phyloP scores from a whole-genome alignment of 2,329 filamentous ascomycete genomes.

The Pestalotiopsis sp. region DNA sequence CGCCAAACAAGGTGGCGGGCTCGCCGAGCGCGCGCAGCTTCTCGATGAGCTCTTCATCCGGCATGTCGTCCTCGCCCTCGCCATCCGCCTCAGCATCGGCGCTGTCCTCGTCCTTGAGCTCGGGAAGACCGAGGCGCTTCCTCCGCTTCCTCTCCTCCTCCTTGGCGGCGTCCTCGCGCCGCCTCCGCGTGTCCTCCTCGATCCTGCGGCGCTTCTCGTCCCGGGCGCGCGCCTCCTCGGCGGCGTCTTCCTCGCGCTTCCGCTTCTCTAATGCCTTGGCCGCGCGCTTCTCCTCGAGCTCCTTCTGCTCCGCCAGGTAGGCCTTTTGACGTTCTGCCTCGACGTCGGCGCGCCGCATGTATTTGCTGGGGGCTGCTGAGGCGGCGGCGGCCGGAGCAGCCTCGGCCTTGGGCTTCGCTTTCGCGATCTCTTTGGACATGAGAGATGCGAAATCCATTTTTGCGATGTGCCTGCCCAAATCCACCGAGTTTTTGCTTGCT shows the following conservation, averaged over 20 bases:
- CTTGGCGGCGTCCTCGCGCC: conserved; percentile 73
- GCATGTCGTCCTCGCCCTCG: conserved; percentile 61
- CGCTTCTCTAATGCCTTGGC: conserved; percentile 77
- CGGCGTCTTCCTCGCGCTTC: conserved; percentile 85
- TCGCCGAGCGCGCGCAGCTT: conserved; percentile 75
- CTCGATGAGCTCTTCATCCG: conserved; percentile 69
- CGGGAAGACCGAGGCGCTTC: conserved; percentile 79
- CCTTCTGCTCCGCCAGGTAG: conserved; percentile 82
- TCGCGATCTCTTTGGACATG: conserved; percentile 91
- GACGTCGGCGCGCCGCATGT: conserved; percentile 80
- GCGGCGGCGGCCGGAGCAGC: conserved; percentile 15
- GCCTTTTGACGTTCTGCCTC: conserved; percentile 80
- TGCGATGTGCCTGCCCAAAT: conserved; percentile 3
- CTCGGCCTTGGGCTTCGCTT: conserved; percentile 60
- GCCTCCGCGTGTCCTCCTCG: conserved; percentile 75
- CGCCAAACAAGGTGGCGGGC: conserved; percentile 79
- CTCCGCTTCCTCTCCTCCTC: conserved; percentile 74
- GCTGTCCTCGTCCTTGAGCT: conserved; percentile 52
- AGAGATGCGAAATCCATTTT: conserved; percentile 94
- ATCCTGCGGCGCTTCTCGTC: conserved; percentile 83
- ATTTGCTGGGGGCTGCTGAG: conserved; percentile 51
- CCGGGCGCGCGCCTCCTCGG: conserved; percentile 66
- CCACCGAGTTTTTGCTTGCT: background rate
- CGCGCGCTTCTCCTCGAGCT: conserved; percentile 71
- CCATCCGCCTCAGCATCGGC: conserved; percentile 44